phyloP scores from a whole-genome alignment of 208 protist species.

The Trypanosoma mega region DNA sequence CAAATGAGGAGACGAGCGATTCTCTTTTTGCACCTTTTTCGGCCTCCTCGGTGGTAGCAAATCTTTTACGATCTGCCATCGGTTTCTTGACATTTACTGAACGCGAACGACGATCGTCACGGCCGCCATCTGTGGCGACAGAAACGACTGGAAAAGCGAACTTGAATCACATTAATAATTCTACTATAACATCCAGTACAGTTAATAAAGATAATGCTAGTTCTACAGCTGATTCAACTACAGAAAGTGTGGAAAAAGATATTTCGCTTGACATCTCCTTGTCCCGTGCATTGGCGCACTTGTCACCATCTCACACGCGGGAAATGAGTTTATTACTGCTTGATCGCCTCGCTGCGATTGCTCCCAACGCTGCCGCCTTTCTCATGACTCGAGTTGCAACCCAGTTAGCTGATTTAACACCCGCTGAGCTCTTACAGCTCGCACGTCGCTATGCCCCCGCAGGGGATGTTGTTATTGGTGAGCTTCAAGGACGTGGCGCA shows the following conservation, averaged over 20 bases:
- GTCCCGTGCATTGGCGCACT: constrained; percentile 23
- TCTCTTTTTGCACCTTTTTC: constrained; percentile 24
- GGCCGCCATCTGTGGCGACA: no score
- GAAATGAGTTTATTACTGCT: constrained; percentile 48
- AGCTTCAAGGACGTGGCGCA: constrained; percentile 50
- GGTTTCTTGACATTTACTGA: constrained; percentile 19
- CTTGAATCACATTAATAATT: no score
- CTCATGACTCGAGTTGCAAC: constrained; percentile 32
- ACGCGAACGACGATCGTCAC: constrained; percentile 12
- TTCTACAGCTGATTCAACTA: no score
- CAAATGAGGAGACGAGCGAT: background rate
- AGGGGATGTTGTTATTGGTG: constrained; percentile 31
- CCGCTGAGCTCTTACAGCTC: constrained; percentile 63
- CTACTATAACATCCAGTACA: no score
- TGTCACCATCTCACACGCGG: constrained; percentile 36
- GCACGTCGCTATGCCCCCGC: constrained; percentile 43
- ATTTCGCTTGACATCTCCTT: constrained; percentile 26
- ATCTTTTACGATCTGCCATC: constrained; percentile 22
- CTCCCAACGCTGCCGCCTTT: constrained; percentile 35
- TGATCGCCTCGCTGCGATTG: constrained; percentile 38
- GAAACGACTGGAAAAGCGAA: no score
- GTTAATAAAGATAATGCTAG: no score
- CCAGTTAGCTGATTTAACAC: constrained; percentile 39
- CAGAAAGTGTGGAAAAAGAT: no score
- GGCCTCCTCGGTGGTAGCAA: constrained; percentile 18